Evolutionary conservation across 371 early-diverging fungal genomes (phyloP).

Genomic region (Blyttiomyces sp.): DNA sequence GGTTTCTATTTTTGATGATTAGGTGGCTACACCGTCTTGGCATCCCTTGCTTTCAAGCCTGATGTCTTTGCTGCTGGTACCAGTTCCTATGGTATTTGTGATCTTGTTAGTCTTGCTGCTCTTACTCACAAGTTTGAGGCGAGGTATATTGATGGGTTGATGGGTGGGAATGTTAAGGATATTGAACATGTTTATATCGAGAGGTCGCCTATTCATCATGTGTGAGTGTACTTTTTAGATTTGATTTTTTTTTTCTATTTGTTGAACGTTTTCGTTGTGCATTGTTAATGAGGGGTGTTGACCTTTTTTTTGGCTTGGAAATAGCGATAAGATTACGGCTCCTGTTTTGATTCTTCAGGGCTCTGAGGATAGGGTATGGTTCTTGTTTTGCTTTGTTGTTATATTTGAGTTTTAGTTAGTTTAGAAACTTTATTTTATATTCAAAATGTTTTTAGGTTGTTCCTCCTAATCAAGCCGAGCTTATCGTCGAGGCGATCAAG

Average conservation of each 20-base stretch:
- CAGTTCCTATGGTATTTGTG: conserved; percentile 66
- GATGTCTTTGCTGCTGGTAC: conserved; percentile 72
- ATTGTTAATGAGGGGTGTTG: no score
- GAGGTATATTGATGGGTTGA: conserved; percentile 53
- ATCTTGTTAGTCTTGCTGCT: conserved; percentile 60
- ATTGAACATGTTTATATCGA: conserved; percentile 45
- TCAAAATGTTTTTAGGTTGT: no score
- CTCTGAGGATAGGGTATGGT: conserved; percentile 66
- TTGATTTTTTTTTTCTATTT: no score
- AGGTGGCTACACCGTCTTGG: conserved; percentile 63
- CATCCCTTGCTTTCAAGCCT: conserved; percentile 61
- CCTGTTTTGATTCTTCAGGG: conserved; percentile 77
- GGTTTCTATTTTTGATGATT: background rate
- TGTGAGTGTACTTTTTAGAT: conserved; percentile 1
- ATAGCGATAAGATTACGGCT: conserved; percentile 52
- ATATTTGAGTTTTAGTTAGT: background rate
- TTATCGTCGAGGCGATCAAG: conserved; percentile 66
- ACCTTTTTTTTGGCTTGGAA: conserved; percentile 58
- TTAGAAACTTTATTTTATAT: background rate
- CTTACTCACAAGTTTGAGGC: conserved; percentile 80
- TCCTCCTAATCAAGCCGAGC: conserved; percentile 70
- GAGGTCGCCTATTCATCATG: conserved; percentile 11
- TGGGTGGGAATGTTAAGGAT: conserved; percentile 63
- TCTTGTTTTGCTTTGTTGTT: background rate
- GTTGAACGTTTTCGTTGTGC: no score